These are phyloP conservation scores for Groenewaldozyma tartarivorans DNA, from an alignment of 805 yeast species.

Conservation along the genomic window DNA sequence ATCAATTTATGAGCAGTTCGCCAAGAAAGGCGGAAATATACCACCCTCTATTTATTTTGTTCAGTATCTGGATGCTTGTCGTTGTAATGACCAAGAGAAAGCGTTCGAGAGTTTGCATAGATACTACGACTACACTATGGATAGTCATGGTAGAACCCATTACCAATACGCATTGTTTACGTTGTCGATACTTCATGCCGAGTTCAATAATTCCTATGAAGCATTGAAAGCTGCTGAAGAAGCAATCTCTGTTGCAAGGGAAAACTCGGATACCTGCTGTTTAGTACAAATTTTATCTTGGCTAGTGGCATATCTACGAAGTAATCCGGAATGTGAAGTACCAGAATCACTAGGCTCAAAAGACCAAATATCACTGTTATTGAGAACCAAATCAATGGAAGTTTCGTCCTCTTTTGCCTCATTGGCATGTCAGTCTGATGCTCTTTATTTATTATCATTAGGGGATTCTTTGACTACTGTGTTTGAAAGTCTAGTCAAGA, in stretches of 20 bases:
- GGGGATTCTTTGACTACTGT: constrained; percentile 28
- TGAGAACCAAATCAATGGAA: constrained; percentile 46
- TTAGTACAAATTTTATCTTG: constrained; percentile 50
- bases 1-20: constrained; percentile 30
- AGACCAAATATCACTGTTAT: constrained; percentile 56
- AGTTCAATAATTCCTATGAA: constrained; percentile 53
- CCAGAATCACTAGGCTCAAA: constrained; percentile 47
- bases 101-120: constrained; percentile 46
- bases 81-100: constrained; percentile 47
- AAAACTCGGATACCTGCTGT: constrained; percentile 65
- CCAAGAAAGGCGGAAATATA: constrained; percentile 17
- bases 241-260: constrained; percentile 81
- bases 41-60: constrained; percentile 46
- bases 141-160: constrained; percentile 50
- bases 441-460: constrained; percentile 6
- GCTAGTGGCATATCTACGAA: constrained; percentile 56
- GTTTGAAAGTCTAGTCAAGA: constrained; percentile 25
- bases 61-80: constrained; percentile 49
- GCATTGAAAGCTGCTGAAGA: constrained; percentile 78
- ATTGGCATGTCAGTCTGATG: constrained; percentile 13
- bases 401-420: constrained; percentile 10
- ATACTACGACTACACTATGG: constrained; percentile 67
- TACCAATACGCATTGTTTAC: constrained; percentile 73
- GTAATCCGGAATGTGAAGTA: constrained; percentile 44
- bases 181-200: constrained; percentile 61